Evolutionary conservation across 164 flowering plant genomes (phyloP).

Genomic region (Macadamia integrifolia): DNA sequence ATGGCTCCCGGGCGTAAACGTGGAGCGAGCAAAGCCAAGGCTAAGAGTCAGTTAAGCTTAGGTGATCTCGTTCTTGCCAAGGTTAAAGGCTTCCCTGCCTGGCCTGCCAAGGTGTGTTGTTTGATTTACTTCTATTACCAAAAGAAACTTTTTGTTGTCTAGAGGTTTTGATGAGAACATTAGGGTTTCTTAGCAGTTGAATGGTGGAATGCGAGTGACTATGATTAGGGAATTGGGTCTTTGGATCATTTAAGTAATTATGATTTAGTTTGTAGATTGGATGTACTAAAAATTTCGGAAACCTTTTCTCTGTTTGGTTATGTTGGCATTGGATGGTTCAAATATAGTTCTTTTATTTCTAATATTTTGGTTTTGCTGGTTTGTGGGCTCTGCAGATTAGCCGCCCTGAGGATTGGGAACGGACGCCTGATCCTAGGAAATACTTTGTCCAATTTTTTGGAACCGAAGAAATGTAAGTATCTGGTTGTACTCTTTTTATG

Average conservation of each 20-base stretch:
- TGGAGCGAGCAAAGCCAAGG: constrained; percentile 53
- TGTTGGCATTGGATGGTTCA: too few species aligned
- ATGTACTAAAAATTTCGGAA: too few species aligned
- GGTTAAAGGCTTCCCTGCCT: constrained; percentile 88
- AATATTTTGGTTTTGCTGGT: constrained; percentile 1
- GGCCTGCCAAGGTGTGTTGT: constrained; percentile 86
- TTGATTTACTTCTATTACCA: background rate
- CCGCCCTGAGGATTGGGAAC: constrained; percentile 85
- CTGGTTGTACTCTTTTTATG: background rate
- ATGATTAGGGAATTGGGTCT: too few species aligned
- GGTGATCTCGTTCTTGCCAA: constrained; percentile 99
- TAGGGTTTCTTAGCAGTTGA: too few species aligned
- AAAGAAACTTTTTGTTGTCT: background rate
- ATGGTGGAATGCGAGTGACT: too few species aligned
- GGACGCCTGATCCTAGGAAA: constrained; percentile 75
- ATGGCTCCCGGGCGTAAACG: constrained; percentile 83
- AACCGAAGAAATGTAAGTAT: constrained; percentile 83
- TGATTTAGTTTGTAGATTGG: too few species aligned
- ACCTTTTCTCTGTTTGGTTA: too few species aligned
- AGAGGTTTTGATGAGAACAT: too few species aligned
- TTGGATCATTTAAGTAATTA: too few species aligned
- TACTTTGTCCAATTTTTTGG: constrained; percentile 92
- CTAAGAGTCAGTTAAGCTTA: constrained; percentile 42
- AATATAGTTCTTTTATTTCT: background rate
- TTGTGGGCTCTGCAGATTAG: constrained; percentile 57